A percentile compares a stretch with the other conserved stretches of the same genome.
Evolutionary conservation across 805 yeast species (phyloP).

Genomic region (Osmozyma mogii): DNA sequence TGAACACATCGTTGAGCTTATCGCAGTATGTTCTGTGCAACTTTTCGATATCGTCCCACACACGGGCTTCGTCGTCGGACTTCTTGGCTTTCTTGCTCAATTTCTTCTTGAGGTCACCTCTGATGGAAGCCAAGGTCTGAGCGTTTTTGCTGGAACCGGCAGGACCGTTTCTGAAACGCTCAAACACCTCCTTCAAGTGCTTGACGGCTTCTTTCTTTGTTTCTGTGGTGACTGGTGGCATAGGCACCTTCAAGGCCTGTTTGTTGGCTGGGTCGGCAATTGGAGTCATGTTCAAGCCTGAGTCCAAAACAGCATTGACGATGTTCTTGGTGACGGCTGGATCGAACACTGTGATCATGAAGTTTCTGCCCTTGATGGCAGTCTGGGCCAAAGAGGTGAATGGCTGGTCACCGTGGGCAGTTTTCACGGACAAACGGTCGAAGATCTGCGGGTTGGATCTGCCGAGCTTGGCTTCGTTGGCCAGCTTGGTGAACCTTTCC

Average conservation of each 20-base stretch:
- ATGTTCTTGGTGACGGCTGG: constrained; percentile 65
- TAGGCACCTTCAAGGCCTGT: constrained; percentile 62
- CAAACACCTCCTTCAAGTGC: constrained; percentile 58
- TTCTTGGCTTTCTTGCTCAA: constrained; percentile 42
- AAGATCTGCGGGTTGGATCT: constrained; percentile 60
- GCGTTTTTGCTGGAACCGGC: constrained; percentile 25
- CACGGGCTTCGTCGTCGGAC: constrained; percentile 46
- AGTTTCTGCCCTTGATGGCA: constrained; percentile 56
- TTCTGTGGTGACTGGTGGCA: constrained; percentile 71
- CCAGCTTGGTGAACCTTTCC: constrained; percentile 44
- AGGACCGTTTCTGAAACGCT: constrained; percentile 46
- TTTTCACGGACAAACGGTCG: constrained; percentile 46
- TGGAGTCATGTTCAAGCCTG: constrained; percentile 72
- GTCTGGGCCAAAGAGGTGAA: constrained; percentile 68
- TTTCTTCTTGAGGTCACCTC: constrained; percentile 48
- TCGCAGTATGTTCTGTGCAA: constrained; percentile 57
- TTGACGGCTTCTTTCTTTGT: constrained; percentile 49
- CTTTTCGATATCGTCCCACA: constrained; percentile 57
- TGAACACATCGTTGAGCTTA: constrained; percentile 39
- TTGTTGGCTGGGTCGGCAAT: constrained; percentile 66
- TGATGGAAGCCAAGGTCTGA: constrained; percentile 35
- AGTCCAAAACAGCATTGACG: constrained; percentile 59
- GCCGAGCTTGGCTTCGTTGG: constrained; percentile 63
- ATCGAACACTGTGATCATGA: constrained; percentile 80
- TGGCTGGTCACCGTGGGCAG: constrained; percentile 39